Evolutionary conservation across 495 filamentous ascomycete species (phyloP).

Genomic region (Penicillium salamii): DNA sequence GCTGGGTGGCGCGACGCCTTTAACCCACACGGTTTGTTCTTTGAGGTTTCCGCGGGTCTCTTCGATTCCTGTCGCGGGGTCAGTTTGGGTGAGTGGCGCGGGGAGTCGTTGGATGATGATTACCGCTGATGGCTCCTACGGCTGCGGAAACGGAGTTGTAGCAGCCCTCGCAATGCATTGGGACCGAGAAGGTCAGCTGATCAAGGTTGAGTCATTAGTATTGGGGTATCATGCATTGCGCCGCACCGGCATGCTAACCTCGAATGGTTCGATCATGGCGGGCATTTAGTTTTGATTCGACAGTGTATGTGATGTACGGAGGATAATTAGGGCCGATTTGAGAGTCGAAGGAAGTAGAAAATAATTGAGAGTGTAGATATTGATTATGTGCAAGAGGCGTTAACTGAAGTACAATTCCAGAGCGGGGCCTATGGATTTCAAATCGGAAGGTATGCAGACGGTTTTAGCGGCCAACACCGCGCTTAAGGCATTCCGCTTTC

Average conservation of each 20-base stretch:
- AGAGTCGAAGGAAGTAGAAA: not conserved
- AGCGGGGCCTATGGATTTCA: slow-evolving; percentile 39
- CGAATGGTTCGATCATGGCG: slow-evolving; percentile 58
- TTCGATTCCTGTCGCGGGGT: slow-evolving; percentile 36
- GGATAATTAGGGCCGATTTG: not conserved
- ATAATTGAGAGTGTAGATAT: slow-evolving; percentile 1
- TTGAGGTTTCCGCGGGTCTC: slow-evolving; percentile 49
- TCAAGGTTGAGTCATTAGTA: not conserved
- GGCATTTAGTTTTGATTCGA: slow-evolving; percentile 16
- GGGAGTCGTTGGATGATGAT: not conserved
- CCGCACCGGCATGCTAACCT: slow-evolving; percentile 38
- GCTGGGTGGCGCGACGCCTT: slow-evolving; percentile 71
- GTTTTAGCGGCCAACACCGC: too few relatives aligned
- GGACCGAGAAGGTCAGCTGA: slow-evolving; percentile 91
- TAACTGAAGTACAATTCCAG: slow-evolving; percentile 3
- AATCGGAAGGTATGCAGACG: slow-evolving; percentile 13
- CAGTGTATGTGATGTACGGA: slow-evolving; percentile 1
- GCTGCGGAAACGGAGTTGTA: slow-evolving; percentile 78
- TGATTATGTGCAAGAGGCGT: not conserved
- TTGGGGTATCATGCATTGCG: slow-evolving; percentile 2
- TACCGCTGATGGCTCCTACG: slow-evolving; percentile 70
- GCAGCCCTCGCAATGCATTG: slow-evolving; percentile 85
- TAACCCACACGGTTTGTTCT: slow-evolving; percentile 46
- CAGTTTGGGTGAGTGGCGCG: not conserved
- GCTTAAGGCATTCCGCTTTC: too few relatives aligned